Evolutionary conservation across 2,329 filamentous ascomycete genomes (phyloP), one percentile per base, ranked within the genome.

Genomic region (Stachybotrys echinatus): DNA sequence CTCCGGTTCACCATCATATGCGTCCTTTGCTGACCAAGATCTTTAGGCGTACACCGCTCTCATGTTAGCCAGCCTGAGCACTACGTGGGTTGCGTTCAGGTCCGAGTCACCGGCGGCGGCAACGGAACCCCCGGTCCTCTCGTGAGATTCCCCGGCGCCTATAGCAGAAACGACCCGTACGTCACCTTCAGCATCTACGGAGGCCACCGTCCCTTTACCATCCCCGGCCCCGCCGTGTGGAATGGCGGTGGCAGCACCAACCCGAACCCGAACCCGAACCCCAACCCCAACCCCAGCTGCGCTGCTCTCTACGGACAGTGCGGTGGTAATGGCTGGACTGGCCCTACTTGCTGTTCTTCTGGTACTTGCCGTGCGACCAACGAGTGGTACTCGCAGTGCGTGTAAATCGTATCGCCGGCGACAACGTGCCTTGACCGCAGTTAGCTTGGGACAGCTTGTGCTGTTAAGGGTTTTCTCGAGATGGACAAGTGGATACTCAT

Each of bases 361-460:
- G 44, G 44, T 10, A 34, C 44, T 18, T 46, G 44, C 23, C 31
- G 27, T 22, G 44, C 23, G 6, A 46, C 23, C 12, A 46, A 46
- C 23, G 44, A 46, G 27, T 46, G 44, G 44, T 46, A 46, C 44
- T 46, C 44, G 3, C 44, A 46, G 44, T 46, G 44, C 44, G 20
- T 45, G 6, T 23, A 22, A 42, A 19, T 5, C 40, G n/a, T n/a
- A n/a, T n/a, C n/a, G n/a, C n/a, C n/a, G n/a, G n/a, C n/a, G n/a
- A n/a, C n/a, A n/a, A n/a, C n/a, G n/a, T n/a, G n/a, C n/a, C n/a
- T n/a, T n/a, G n/a, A n/a, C n/a, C n/a, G n/a, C n/a, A n/a, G n/a
- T n/a, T n/a, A n/a, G n/a, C n/a, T n/a, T n/a, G n/a, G n/a, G n/a
- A n/a, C n/a, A n/a, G n/a, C n/a, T n/a, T n/a, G n/a, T n/a, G n/a